Evolutionary conservation across 202 grass and related monocot species (phyloP).

Genomic region (Musa balbisiana): DNA sequence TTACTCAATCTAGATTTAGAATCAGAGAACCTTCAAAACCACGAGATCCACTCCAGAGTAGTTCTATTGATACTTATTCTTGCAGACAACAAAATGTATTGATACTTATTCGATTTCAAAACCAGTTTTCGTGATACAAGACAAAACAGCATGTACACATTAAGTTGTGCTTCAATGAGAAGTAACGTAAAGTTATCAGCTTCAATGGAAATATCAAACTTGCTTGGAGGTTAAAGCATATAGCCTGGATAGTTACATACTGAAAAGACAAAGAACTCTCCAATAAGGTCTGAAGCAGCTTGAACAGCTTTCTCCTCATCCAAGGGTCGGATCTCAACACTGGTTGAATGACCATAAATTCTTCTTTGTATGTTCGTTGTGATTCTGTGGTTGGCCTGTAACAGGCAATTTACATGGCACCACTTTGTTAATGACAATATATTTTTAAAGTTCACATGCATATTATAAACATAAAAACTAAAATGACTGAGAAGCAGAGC

Average conservation of each 20-base stretch:
- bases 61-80: not conserved
- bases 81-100: not conserved
- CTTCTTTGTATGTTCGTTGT: conserved; percentile 77
- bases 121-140: not conserved
- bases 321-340: conserved; percentile 62
- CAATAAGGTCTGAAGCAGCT: conserved; percentile 82
- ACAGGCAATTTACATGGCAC: not conserved
- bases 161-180: not conserved
- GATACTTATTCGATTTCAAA: not conserved
- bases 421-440: not conserved
- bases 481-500: not conserved
- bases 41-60: not conserved
- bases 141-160: not conserved
- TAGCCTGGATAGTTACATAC: conserved; percentile 36
- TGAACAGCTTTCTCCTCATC: conserved; percentile 97
- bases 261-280: conserved; percentile 89
- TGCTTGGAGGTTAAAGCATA: not conserved
- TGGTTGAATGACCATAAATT: conserved; percentile 61
- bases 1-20: too few relatives aligned
- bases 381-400: conserved; percentile 66
- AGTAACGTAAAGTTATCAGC: not conserved
- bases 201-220: not conserved
- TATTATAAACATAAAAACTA: not conserved
- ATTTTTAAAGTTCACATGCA: not conserved
- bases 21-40: not conserved